Base-by-base conservation (phyloP, 2,329 filamentous ascomycete species). In the Epichloe hybrida region DNA sequence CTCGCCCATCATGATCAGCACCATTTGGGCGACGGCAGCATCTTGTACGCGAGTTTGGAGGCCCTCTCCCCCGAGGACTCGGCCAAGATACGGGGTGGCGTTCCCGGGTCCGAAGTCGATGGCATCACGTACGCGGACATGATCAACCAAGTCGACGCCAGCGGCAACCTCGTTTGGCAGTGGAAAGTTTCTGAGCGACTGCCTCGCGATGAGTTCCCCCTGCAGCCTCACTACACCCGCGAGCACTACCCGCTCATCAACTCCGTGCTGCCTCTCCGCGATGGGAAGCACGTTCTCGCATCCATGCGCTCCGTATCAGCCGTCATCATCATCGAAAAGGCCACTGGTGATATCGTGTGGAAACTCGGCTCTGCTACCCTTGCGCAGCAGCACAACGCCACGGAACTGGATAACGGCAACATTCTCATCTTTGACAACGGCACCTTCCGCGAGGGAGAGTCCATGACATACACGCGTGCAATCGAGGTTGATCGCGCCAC, bases 201-300 rank as follows among this genome's bases (percentile, higher is more conserved):
- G 4, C 58, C 61, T 0, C 54, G 61, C 4, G 57, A 56, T 1
- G 56, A 62, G 8, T 64, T 52, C 61, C 61, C 61, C 1, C 57
- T 64, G 0, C 62, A 63, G 38, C 43, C 60, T 11, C 61, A 63
- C 40, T 64, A 63, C 46, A 64, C 61, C 0, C 52, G 61, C 3
- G 61, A 63, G n/a, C 60, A 63, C 13, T 64, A 64, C 12, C 61
- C 61, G 0, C 58, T 63, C 0, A 63, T 64, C 53, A 63, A 64
- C 52, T 59, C 61, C 0, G 59, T 63, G 2, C n/a, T 61, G 0
- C 59, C 61, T 0, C 54, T 62, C 49, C 56, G 57, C 13, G 62
- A 62, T 1, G 59, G 61, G 0, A 61, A 60, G 9, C 60, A 63
- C 9, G 51, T 63, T 12, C 57, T 63, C 2, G 61, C 62, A 2